Conservation (phyloP, 2,329 filamentous ascomycete species). For the Coniella lustricola region DNA sequence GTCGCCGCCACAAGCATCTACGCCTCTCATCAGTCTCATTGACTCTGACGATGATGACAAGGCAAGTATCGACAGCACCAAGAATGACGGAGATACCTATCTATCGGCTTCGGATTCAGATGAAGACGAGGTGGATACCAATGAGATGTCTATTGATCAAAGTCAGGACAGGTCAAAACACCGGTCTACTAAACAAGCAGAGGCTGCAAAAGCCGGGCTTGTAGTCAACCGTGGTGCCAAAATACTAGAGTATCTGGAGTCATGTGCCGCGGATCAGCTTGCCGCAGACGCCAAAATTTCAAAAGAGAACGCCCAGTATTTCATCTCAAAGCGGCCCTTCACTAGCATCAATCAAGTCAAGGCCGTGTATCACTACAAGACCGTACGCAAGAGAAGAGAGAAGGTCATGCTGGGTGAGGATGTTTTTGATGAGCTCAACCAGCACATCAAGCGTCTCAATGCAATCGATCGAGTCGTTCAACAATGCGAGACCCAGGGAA, state of each 20-base stretch:
- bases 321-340: slow-evolving; percentile 74
- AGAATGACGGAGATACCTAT: slow-evolving; percentile 10
- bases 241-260: slow-evolving; percentile 78
- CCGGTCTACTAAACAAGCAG: slow-evolving; percentile 22
- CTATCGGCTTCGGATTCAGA: slow-evolving; percentile 10
- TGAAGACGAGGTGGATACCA: slow-evolving; percentile 31
- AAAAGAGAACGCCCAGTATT: slow-evolving; percentile 58
- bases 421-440: slow-evolving; percentile 46
- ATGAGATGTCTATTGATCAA: neutral
- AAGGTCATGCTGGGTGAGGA: slow-evolving; percentile 45
- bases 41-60: slow-evolving; percentile 9
- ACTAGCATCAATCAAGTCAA: slow-evolving; percentile 54
- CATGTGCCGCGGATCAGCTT: slow-evolving; percentile 66
- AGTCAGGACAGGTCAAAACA: no score
- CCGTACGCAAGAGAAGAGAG: slow-evolving; percentile 35
- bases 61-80: slow-evolving; percentile 7
- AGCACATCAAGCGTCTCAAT: slow-evolving; percentile 73
- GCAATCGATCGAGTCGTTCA: slow-evolving; percentile 77
- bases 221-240: slow-evolving; percentile 29
- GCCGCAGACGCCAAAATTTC: slow-evolving; percentile 74
- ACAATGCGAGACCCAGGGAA: slow-evolving; percentile 66
- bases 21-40: slow-evolving; percentile 7
- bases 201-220: slow-evolving; percentile 15
- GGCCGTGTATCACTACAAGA: slow-evolving; percentile 44
- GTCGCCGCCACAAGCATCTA: neutral